Evolutionary conservation across 805 yeast species (phyloP).

Genomic region (Saccharomycopsis guyanensis): DNA sequence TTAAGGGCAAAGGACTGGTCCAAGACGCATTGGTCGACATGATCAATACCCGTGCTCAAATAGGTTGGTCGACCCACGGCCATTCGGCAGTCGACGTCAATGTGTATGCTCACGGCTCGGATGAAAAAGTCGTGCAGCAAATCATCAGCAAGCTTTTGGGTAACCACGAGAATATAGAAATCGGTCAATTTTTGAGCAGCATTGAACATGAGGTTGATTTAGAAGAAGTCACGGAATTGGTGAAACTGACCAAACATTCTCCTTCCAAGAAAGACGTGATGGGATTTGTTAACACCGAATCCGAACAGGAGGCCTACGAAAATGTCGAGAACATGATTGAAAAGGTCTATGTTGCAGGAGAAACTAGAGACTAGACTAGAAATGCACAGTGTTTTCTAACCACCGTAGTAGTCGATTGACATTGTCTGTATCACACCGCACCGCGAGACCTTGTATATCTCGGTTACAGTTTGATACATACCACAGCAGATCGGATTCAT

Average conservation of each 20-base stretch:
- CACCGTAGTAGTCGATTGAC: too few relatives aligned
- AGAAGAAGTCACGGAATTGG: slow-evolving; percentile 38
- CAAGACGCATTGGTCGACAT: slow-evolving; percentile 54
- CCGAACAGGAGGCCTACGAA: neutral
- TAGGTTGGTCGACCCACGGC: slow-evolving; percentile 97
- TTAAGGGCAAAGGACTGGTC: slow-evolving; percentile 29
- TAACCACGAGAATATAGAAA: slow-evolving; percentile 79
- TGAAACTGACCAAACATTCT: slow-evolving; percentile 44
- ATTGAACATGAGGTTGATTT: slow-evolving; percentile 31
- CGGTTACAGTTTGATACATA: too few relatives aligned
- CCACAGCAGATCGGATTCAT: too few relatives aligned
- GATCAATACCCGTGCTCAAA: slow-evolving; percentile 73
- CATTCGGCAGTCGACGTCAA: slow-evolving; percentile 95
- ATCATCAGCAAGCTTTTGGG: slow-evolving; percentile 52
- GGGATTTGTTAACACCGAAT: neutral
- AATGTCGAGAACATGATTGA: neutral
- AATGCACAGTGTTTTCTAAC: neutral
- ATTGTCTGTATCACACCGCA: too few relatives aligned
- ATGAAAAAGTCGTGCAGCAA: slow-evolving; percentile 34
- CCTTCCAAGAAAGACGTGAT: slow-evolving; percentile 25
- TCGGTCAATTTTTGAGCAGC: slow-evolving; percentile 63
- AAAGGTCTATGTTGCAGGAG: slow-evolving; percentile 8
- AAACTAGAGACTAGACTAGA: neutral
- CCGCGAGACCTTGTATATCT: too few relatives aligned
- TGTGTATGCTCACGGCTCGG: slow-evolving; percentile 72